A percentile compares a stretch with the other conserved stretches of the same genome.
These are phyloP conservation scores for Cercophora samala DNA, from an alignment of 495 filamentous ascomycete genomes.

Conservation along the genomic window DNA sequence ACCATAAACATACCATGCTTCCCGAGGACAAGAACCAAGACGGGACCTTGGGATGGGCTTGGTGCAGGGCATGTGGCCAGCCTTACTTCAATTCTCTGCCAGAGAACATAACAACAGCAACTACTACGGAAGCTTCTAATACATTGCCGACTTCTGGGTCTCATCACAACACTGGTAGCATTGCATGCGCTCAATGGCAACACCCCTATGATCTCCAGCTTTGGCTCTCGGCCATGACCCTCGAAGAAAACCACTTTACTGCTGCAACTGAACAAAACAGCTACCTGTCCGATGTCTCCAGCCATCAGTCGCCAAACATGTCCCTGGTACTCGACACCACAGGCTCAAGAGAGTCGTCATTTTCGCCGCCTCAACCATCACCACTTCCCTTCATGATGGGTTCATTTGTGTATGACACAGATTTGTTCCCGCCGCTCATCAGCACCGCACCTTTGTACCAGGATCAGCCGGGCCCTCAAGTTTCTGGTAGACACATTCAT, in stretches of 20 bases:
- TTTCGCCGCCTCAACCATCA: not conserved
- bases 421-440: not conserved
- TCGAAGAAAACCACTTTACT: not conserved
- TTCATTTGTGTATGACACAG: not conserved
- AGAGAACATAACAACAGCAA: no score
- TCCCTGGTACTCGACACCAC: not conserved
- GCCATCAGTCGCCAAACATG: not conserved
- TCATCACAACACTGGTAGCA: not conserved
- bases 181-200: not conserved
- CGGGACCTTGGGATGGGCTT: no score
- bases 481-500: not conserved
- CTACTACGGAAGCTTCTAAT: no score
- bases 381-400: not conserved
- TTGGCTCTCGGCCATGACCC: not conserved
- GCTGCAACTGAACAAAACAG: not conserved
- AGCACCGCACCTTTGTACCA: not conserved
- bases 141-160: not conserved
- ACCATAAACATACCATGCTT: no score
- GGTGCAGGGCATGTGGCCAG: no score
- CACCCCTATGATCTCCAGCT: not conserved
- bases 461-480: not conserved
- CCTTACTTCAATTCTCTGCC: no score
- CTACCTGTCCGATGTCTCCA: not conserved
- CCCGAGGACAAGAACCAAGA: no score
- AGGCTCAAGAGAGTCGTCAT: not conserved